Evolutionary conservation across 2,329 filamentous ascomycete species (phyloP), one percentile per base, ranked within the genome.

Genomic region (Huntiella decipiens): DNA sequence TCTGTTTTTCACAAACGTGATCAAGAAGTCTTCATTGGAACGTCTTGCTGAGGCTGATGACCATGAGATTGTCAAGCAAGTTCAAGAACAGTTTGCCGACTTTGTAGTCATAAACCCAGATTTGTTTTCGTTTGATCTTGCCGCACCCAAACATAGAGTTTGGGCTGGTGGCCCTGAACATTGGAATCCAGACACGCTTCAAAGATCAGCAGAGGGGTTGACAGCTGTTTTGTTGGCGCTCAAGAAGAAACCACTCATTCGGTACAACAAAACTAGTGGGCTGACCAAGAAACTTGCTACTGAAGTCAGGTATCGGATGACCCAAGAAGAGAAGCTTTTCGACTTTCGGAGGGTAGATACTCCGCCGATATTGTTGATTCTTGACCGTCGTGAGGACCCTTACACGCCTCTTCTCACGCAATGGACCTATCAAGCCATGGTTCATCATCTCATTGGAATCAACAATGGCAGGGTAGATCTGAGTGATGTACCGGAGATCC

Each of bases 401-500:
- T 82, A 96, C 43, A 98, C 91, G 3, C 91, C 91, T 0, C 66
- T 98, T 8, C 70, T 98, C 42, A 94, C 86, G 2, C 91, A 98
- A 59, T 98, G 91, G 91, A 98, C 91, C 19, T 98, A 98, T 57
- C 91, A 98, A 63, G 91, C 91, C n/a, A 98, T 98, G 87, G 91
- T 98, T 1, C 91, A 98, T 58, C 91, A 98, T 57, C 66, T 96
- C 2, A 68, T 98, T 10, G 91, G 91, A 4, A 94, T 98, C 53
- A 75, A 82, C 49, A 96, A 96, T 58, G 91, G 91, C n/a, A 74
- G 88, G 43, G 91, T 98, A 1, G 82, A 94, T 57, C 67, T 98
- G 32, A 81, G 79, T 51, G 74, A 83, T 46, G 78, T 94, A 0
- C 83, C 83, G 10, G 86, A 93, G 46, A 75, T 92, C 47, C 71